Conservation (phyloP, 129 eudicot genomes). For the sunflower (Helianthus annuus) region DNA sequence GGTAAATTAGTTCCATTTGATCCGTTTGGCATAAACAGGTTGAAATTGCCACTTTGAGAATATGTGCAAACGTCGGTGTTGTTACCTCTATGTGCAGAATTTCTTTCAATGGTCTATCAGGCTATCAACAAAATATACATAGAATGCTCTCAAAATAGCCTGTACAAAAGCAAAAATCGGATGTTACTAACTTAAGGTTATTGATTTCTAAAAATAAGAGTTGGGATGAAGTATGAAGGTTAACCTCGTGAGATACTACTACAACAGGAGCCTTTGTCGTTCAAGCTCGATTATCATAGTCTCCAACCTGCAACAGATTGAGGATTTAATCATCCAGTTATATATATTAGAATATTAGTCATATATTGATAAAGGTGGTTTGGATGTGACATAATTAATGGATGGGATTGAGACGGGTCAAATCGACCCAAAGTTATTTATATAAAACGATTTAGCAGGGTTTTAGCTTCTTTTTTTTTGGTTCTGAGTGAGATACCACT, state of each 20-base stretch:
- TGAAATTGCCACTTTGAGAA: neutral
- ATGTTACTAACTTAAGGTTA: neutral
- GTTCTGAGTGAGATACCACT: too few species aligned
- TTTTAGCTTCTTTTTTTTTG: too few species aligned
- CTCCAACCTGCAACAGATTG: too few species aligned
- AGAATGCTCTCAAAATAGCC: slow-evolving; percentile 96
- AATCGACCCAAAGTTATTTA: too few species aligned
- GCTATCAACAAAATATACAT: slow-evolving; percentile 73
- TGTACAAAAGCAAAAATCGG: slow-evolving; percentile 22
- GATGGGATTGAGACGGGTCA: too few species aligned
- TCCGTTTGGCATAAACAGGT: neutral
- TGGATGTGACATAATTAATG: too few species aligned
- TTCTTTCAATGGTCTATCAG: slow-evolving; percentile 94
- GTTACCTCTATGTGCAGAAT: slow-evolving; percentile 48
- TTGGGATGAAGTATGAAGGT: slow-evolving; percentile 1
- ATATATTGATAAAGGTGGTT: too few species aligned
- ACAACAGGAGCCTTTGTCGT: too few species aligned
- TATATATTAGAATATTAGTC: too few species aligned
- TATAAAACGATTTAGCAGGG: too few species aligned
- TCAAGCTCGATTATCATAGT: neutral
- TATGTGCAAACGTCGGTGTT: slow-evolving; percentile 15
- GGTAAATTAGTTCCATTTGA: neutral
- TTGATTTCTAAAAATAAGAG: neutral
- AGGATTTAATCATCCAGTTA: too few species aligned
- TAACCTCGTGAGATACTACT: slow-evolving; percentile 93